Base-by-base conservation (phyloP, 768 basidiomycete species). In the Podaxis pistillaris region DNA sequence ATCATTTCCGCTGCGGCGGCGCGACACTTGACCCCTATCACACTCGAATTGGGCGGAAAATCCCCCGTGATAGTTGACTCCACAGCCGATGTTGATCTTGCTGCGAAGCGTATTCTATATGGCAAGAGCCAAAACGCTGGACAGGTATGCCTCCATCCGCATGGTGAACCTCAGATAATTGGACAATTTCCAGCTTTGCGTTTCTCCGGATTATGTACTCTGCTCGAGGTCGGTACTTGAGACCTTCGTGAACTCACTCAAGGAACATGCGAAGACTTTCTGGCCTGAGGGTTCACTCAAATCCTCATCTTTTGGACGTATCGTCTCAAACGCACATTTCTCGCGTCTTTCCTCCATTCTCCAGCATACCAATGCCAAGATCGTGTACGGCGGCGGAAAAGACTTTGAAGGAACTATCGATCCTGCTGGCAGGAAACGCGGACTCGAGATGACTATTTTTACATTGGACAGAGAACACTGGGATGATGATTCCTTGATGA, bases 111-210 rank as follows among this genome's bases (percentile, higher is more conserved):
- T 7, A 80, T 89, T 37, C 72, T 90, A 28, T 88, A 83, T 81
- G 89, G 86, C 0, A 91, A 91, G 72, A 75, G 75, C 8, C 77
- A 74, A 62, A 91, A 91, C 64, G 78, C 83, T 1, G 90, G 90
- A 8, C 89, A 90, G 79, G 84, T 78, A 49, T 58, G 71, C 55
- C 1, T 24, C 44, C 2, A 15, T 22, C 9, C 6, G 3, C 5
- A 30, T 51, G 15, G 13, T 28, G 13, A 7, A 15, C 15, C 26
- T 46, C 54, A 7, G 9, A 13, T 57, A 24, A 70, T 73, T 4
- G 76, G 75, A 24, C 76, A 24, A 40, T 13, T 36, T 22, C 8
- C 51, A 88, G 81, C 82, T 85, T 1, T 93, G 91, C 65, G 77
- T 87, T n/a, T 75, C 86, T 3, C 81, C 82, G 2, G 82, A 83